phyloP scores from a whole-genome alignment of 2,329 filamentous ascomycete genomes.

The Talaromyces sp. region DNA sequence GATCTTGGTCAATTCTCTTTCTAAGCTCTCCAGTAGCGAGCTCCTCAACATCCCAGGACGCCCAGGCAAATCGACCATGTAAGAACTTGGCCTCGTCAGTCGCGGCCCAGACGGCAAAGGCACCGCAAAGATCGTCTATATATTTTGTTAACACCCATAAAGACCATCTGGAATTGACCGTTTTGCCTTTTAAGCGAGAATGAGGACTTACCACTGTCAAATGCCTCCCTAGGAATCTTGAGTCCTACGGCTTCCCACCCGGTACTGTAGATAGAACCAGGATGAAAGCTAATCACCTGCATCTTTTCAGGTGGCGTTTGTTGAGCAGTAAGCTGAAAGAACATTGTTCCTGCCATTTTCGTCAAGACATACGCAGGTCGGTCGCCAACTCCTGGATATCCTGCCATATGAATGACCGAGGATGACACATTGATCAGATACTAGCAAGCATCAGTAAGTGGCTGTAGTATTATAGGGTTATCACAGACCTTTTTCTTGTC shows the following conservation, averaged over 20 bases:
- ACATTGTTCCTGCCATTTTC: conserved; percentile 6
- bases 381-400: conserved; percentile 7
- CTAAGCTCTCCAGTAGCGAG: conserved; percentile 19
- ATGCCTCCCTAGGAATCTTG: neutral
- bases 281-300: conserved; percentile 22
- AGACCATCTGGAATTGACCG: no score
- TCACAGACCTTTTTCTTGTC: neutral
- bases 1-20: conserved; percentile 2
- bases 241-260: neutral
- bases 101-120: conserved; percentile 38
- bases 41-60: conserved; percentile 44
- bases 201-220: neutral
- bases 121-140: conserved; percentile 24
- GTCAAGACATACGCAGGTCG: conserved; percentile 5
- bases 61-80: conserved; percentile 36
- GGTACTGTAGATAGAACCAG: neutral
- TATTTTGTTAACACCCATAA: neutral
- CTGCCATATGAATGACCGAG: neutral
- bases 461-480: neutral
- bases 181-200: neutral
- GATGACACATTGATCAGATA: conserved; percentile 10
- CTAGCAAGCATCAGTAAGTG: neutral
- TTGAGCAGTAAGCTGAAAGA: conserved; percentile 13
- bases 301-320: conserved; percentile 16
- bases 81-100: conserved; percentile 39